Evolutionary conservation across 2,329 filamentous ascomycete genomes (phyloP).

Genomic region (Fusarium irregulare): DNA sequence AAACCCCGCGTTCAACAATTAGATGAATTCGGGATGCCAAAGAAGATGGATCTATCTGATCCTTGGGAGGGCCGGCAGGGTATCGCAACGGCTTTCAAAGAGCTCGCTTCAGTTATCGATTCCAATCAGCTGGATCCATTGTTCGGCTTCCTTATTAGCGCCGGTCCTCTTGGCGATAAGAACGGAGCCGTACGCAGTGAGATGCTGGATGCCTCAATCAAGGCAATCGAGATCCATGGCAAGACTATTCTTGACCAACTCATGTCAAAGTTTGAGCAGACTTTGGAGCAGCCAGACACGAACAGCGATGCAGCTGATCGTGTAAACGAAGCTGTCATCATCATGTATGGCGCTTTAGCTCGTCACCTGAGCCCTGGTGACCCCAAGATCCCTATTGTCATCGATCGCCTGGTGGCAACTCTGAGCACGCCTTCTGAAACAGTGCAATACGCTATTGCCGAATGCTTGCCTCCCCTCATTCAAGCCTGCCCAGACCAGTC

Average conservation of each 20-base stretch:
- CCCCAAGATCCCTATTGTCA: slow-evolving; percentile 85
- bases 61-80: slow-evolving; percentile 93
- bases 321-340: slow-evolving; percentile 96
- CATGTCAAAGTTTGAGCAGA: slow-evolving; percentile 91
- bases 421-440: slow-evolving; percentile 95
- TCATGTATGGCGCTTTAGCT: slow-evolving; percentile 94
- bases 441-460: slow-evolving; percentile 95
- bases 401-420: slow-evolving; percentile 86
- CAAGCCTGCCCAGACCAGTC: slow-evolving; percentile 82
- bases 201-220: slow-evolving; percentile 91
- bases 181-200: slow-evolving; percentile 81
- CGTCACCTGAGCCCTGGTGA: slow-evolving; percentile 89
- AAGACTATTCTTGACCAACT: slow-evolving; percentile 85
- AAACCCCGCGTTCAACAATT: slow-evolving; percentile 86
- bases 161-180: slow-evolving; percentile 87
- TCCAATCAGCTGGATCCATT: slow-evolving; percentile 78
- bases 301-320: slow-evolving; percentile 84
- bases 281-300: slow-evolving; percentile 86
- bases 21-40: slow-evolving; percentile 94
- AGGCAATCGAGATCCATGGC: slow-evolving; percentile 83
- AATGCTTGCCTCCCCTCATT: slow-evolving; percentile 92
- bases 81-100: slow-evolving; percentile 86
- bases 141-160: slow-evolving; percentile 85
- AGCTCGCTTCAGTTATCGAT: slow-evolving; percentile 78
- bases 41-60: slow-evolving; percentile 87